A percentile compares a stretch with the other conserved stretches of the same genome.
These are phyloP conservation scores for Dothiorella sarmentorum DNA, from an alignment of 2,329 filamentous ascomycete genomes.

Conservation along the genomic window DNA sequence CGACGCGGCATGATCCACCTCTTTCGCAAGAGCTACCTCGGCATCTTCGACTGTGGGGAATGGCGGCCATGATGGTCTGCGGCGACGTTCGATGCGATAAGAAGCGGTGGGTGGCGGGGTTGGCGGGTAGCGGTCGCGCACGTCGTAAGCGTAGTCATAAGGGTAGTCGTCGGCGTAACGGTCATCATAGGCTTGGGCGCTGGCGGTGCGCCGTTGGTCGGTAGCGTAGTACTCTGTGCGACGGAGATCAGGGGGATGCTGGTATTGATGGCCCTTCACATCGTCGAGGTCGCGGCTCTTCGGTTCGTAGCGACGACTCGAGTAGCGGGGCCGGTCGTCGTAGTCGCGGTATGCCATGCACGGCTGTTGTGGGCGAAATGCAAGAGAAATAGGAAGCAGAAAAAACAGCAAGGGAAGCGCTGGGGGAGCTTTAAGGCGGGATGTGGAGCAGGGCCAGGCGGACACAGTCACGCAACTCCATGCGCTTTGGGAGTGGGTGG, in stretches of 20 bases:
- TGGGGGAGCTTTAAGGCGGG: constrained; percentile 6
- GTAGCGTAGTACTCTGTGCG: background rate
- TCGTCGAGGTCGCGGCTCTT: constrained; percentile 17
- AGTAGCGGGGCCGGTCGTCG: constrained; percentile 9
- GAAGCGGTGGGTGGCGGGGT: constrained; percentile 10
- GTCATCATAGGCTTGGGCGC: background rate
- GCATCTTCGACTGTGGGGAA: constrained; percentile 64
- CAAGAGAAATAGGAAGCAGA: background rate
- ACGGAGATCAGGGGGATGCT: constrained; percentile 3
- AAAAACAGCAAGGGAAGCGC: background rate
- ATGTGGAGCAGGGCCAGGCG: constrained; percentile 1
- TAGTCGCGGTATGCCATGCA: constrained; percentile 17
- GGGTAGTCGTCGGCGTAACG: background rate
- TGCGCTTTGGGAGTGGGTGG: constrained; percentile 1
- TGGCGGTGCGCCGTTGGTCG: background rate
- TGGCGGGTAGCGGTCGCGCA: constrained; percentile 6
- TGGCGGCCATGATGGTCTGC: constrained; percentile 49
- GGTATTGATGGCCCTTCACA: background rate
- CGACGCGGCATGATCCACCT: constrained; percentile 44
- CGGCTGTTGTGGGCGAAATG: background rate
- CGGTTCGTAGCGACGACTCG: constrained; percentile 16
- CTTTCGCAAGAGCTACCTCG: constrained; percentile 59
- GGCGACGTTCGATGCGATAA: constrained; percentile 20
- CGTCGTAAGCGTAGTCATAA: background rate
- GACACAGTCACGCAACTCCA: constrained; percentile 9